Conservation (phyloP, 2,329 filamentous ascomycete genomes). For the Chlorencoelia australis region DNA sequence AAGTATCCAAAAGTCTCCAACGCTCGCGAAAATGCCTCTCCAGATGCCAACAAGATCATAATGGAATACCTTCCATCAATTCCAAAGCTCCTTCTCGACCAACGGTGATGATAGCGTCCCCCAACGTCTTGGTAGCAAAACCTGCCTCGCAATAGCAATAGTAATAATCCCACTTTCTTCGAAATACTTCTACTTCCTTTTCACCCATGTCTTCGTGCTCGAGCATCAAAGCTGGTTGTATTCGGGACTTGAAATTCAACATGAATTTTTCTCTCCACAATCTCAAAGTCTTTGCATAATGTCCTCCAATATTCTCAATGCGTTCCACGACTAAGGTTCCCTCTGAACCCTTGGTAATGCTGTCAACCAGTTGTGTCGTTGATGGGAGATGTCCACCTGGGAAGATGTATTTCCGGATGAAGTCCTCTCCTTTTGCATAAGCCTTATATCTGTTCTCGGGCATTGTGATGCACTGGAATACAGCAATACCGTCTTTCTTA, state of each 20-base stretch:
- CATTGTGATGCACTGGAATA: constrained; percentile 73
- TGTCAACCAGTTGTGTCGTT: constrained; percentile 39
- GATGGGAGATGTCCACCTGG: constrained; percentile 63
- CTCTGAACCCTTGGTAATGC: constrained; percentile 50
- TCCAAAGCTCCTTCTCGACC: constrained; percentile 42
- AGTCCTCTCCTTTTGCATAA: constrained; percentile 59
- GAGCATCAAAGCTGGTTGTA: constrained; percentile 47
- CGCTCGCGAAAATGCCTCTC: constrained; percentile 1
- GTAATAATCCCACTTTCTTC: constrained; percentile 68
- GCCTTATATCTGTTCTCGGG: constrained; percentile 56
- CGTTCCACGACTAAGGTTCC: constrained; percentile 55
- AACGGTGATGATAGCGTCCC: constrained; percentile 63
- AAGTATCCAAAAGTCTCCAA: too few species aligned
- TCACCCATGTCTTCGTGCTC: constrained; percentile 51
- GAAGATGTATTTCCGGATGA: constrained; percentile 70
- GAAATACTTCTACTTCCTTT: constrained; percentile 55
- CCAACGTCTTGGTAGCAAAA: constrained; percentile 60
- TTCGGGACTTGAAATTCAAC: constrained; percentile 48
- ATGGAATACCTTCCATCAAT: constrained; percentile 60
- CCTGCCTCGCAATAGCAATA: constrained; percentile 68
- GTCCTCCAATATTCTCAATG: constrained; percentile 63
- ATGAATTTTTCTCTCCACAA: constrained; percentile 60
- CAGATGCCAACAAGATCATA: constrained; percentile 32
- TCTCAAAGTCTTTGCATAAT: constrained; percentile 60
- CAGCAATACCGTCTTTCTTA: constrained; percentile 55